Evolutionary conservation across 2,329 filamentous ascomycete genomes (phyloP).

Genomic region (Diaporthe citrichinensis): DNA sequence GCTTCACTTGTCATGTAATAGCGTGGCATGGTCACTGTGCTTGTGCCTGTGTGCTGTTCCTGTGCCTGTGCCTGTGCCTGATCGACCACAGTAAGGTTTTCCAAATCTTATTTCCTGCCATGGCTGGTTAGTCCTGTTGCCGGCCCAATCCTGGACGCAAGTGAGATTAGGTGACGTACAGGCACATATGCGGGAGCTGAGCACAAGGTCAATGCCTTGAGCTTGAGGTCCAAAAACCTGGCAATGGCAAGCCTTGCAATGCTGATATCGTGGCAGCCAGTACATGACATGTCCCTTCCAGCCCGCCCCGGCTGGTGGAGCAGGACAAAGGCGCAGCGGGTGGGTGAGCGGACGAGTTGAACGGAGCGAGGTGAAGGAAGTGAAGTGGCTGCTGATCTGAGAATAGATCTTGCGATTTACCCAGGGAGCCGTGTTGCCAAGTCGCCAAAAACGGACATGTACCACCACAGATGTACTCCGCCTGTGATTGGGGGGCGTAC

Average conservation of each 20-base stretch:
- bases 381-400: constrained; percentile 26
- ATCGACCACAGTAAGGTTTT: not conserved
- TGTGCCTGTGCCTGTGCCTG: not conserved
- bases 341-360: constrained; percentile 1
- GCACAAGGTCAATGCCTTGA: constrained; percentile 18
- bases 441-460: not conserved
- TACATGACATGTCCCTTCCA: not conserved
- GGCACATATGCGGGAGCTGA: constrained; percentile 14
- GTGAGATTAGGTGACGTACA: constrained; percentile 30
- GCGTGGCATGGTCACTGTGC: constrained; percentile 23
- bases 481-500: constrained; percentile 5
- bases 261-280: not conserved
- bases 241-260: not conserved
- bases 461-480: not conserved
- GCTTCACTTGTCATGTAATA: constrained; percentile 21
- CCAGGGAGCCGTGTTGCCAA: constrained; percentile 22
- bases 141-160: not conserved
- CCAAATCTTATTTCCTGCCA: constrained; percentile 27
- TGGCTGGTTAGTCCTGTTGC: constrained; percentile 7
- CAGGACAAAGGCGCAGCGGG: constrained; percentile 17
- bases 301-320: constrained; percentile 6
- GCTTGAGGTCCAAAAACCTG: not conserved
- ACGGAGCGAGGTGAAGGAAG: constrained; percentile 9
- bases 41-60: not conserved
- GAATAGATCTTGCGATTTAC: constrained; percentile 30